Evolutionary conservation across 2,329 filamentous ascomycete species (phyloP).

Genomic region (Helicocarpus griseus): DNA sequence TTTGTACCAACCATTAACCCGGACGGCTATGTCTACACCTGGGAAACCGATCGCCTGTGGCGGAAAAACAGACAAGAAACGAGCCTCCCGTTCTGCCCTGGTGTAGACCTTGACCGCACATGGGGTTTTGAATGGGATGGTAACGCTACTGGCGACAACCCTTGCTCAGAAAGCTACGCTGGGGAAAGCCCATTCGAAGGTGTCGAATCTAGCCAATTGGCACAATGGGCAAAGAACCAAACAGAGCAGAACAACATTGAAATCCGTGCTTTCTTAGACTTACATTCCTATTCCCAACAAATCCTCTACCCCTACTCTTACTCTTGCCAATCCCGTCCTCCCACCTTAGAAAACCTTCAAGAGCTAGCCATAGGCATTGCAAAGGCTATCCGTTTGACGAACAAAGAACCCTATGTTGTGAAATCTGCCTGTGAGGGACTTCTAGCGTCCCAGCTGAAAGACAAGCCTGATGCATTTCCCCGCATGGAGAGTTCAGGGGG

Average conservation of each 20-base stretch:
- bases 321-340: conserved; percentile 66
- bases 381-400: conserved; percentile 76
- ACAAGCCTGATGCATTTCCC: conserved; percentile 29
- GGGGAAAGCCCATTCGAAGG: conserved; percentile 77
- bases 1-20: conserved; percentile 86
- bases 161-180: conserved; percentile 84
- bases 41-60: conserved; percentile 87
- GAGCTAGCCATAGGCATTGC: conserved; percentile 81
- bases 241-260: conserved; percentile 59
- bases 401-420: conserved; percentile 65
- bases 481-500: conserved; percentile 69
- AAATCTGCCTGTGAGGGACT: conserved; percentile 81
- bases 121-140: conserved; percentile 81
- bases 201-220: conserved; percentile 63
- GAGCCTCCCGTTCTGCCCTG: conserved; percentile 69
- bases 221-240: conserved; percentile 75
- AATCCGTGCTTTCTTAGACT: conserved; percentile 77
- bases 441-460: conserved; percentile 31
- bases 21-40: conserved; percentile 89
- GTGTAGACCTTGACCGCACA: conserved; percentile 78
- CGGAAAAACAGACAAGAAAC: conserved; percentile 87
- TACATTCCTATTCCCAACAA: conserved; percentile 93
- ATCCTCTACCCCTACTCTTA: conserved; percentile 88
- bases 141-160: conserved; percentile 56
- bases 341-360: conserved; percentile 81